Evolutionary conservation across 139 green algal species (phyloP), one percentile per base, ranked within the genome.

Genomic region (Tetratostichococcus sp.): DNA sequence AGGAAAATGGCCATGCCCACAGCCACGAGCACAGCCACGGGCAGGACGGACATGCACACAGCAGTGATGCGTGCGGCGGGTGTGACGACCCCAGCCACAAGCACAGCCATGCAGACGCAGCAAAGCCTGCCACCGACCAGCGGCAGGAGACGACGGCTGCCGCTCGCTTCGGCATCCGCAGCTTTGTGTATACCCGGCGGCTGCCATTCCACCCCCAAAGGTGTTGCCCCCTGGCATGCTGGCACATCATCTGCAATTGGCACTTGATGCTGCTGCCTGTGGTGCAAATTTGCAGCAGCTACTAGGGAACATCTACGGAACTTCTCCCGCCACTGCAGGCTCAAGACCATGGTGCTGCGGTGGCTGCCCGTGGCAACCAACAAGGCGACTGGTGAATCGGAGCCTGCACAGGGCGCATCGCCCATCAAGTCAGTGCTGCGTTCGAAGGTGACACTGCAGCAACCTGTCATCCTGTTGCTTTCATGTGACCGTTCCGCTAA

Each of bases 311-410:
- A n/a, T n/a, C n/a, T n/a, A n/a, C n/a, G n/a, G n/a, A n/a, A n/a
- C n/a, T n/a, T n/a, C n/a, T n/a, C n/a, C n/a, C n/a, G n/a, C n/a
- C n/a, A n/a, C n/a, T n/a, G n/a, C 83, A 89, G 87, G 69, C 80
- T 97, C 42, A 85, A 87, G 67, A 86, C 94, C 39, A 85, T 91
- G 76, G 91, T 98, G 71, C 86, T 97, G 35, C 77, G 79, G n/a
- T 97, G 93, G 93, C 86, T 97, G 80, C 93, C 93, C 0, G 93
- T 96, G 1, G 84, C 81, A 0, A 76, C 85, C 69, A 97, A 97
- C 84, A 80, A 83, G 39, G 88, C 88, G 6, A 77, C 95, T 0
- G 89, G 84, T 1, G 77, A 73, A 0, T 80, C 82, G 70, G 77
- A 75, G 39, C 84, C 80, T 8, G 77, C 75, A 50, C 8, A 58